Base-by-base conservation (phyloP, 768 basidiomycete species). In the Amanita rimosa region DNA sequence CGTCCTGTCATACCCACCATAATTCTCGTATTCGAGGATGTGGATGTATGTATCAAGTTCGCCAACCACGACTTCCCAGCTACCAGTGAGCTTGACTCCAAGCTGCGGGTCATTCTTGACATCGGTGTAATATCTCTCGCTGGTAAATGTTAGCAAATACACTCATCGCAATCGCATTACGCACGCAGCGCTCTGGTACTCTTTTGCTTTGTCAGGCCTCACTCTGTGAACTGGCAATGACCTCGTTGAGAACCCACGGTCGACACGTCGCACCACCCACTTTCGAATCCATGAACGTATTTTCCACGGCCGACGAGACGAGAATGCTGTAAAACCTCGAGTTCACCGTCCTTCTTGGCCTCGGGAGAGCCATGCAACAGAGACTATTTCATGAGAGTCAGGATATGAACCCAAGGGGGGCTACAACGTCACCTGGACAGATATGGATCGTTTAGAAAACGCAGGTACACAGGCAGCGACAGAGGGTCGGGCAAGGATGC, bases 21-120 rank as follows among this genome's bases (percentile, higher is more conserved):
- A 89, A 52, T 94, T 93, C 67, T 96, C 91, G 61, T 95, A 95
- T 66, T 97, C 95, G 24, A 96, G 70, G 55, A 95, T 90, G 58
- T 75, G 69, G 52, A 71, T 55, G 62, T 91, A 95, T 1, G 78
- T 82, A 58, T 97, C 96, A 52, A 93, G 85, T 51, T 90, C 81
- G 36, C 96, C 96, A 26, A 98, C 77, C 16, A 88, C 57, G 1
- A 85, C 82, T 66, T 98, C 94, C 89, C 92, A 99, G 57, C 83
- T 88, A 17, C 95, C 96, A 0, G 86, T 90, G 51, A 98, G 72
- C 63, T 95, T 93, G 49, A 95, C 83, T 46, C 84, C 75, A 44
- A 93, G 63, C 36, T 77, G 72, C 21, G 79, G 63, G 56, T 90
- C 86, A 44, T 79, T 74, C 63, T 81, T 82, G 52, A 98, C 71